Conservation (phyloP, 2,329 filamentous ascomycete genomes). For the Sphaerulina populicola region DNA sequence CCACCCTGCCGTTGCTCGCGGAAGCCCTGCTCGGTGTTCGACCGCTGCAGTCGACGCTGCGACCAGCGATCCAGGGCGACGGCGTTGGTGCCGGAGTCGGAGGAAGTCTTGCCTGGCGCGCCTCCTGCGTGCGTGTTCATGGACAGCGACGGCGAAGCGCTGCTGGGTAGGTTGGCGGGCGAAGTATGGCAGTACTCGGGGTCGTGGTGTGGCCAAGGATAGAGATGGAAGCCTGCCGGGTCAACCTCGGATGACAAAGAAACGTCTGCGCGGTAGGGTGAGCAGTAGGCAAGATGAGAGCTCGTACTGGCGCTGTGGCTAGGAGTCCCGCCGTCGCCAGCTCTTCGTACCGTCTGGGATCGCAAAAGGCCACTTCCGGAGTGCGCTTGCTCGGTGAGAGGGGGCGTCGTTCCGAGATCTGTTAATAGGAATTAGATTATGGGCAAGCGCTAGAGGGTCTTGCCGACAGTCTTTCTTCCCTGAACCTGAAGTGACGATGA, state of each 20-base stretch:
- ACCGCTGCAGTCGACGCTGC: conserved; percentile 33
- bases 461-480: conserved; percentile 8
- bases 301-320: conserved; percentile 1
- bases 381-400: conserved; percentile 5
- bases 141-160: conserved; percentile 16
- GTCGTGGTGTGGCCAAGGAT: conserved; percentile 22
- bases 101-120: conserved; percentile 29
- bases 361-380: conserved; percentile 19
- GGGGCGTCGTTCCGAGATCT: conserved; percentile 5
- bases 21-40: conserved; percentile 36
- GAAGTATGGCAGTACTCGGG: conserved; percentile 8
- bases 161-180: conserved; percentile 2
- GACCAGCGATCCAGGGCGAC: conserved; percentile 31
- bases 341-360: conserved; percentile 25
- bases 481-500: not conserved
- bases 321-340: conserved; percentile 5
- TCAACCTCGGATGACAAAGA: conserved; percentile 2
- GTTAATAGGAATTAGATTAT: conserved; percentile 3
- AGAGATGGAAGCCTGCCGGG: conserved; percentile 20
- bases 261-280: too few relatives aligned
- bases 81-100: conserved; percentile 27
- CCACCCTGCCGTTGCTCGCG: conserved; percentile 33
- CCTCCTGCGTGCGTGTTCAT: conserved; percentile 26
- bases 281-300: not conserved
- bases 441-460: conserved; percentile 2